Base-by-base conservation (phyloP, 352 stramenopile species). In the Globisporangium acanthophoron region DNA sequence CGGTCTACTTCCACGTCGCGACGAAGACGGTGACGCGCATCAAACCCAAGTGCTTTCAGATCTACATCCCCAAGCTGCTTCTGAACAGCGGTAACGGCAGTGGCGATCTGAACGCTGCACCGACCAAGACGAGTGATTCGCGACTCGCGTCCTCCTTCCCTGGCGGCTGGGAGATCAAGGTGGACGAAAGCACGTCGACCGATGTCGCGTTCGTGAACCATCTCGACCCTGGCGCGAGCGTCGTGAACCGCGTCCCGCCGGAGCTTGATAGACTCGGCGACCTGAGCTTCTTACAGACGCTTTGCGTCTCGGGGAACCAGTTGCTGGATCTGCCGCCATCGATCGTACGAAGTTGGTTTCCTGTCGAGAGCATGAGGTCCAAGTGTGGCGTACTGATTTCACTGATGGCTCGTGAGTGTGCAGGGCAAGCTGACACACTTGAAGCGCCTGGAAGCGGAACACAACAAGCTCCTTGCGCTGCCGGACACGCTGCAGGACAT, bases 381-480 rank as follows among this genome's bases (percentile, higher is more conserved):
- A 6, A 20, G 9, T 18, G 15, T 47, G 41, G 6, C 18, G n/a
- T 16, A n/a, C 20, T 24, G 43, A 29, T 24, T 8, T 48, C n/a
- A 48, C 6, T 11, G 9, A 6, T 37, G 5, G 12, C 40, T 21
- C 40, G 40, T 49, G 44, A 18, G 8, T 21, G 16, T 31, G 35
- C 20, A 88, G 80, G 78, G 74, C 21, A 73, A 79, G 40, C 67
- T 90, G 20, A 69, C 78, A 31, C 68, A 70, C 0, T 57, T 92
- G 15, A 78, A 86, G 62, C 67, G 66, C 7, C 58, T 92, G 8
- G 76, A 90, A 56, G 73, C 70, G 2, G 80, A 90, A 20, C 78
- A 92, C 65, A 92, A 92, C 61, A 76, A 81, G 24, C 31, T 92
- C 2, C 40, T 77, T n/a, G 40, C 51, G 29, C 65, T 92, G 16